Conservation (phyloP, 2,329 filamentous ascomycete species). For the Cercospora canescens region DNA sequence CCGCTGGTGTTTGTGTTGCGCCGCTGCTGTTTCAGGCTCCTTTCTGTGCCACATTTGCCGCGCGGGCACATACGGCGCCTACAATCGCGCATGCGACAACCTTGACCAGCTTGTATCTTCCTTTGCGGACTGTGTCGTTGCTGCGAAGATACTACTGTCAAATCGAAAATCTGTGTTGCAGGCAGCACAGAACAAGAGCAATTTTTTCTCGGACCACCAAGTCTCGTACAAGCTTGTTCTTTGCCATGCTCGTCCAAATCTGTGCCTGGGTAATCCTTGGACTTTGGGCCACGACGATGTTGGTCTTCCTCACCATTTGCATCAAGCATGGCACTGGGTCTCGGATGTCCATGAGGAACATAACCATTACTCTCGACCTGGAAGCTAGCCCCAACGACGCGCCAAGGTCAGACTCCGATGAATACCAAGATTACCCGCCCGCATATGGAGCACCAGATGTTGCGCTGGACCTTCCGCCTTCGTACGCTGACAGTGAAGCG, state of each 20-base stretch:
- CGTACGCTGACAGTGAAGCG: neutral
- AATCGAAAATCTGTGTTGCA: too few species aligned
- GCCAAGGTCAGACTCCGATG: neutral
- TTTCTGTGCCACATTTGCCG: too few species aligned
- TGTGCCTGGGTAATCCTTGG: neutral
- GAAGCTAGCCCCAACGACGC: neutral
- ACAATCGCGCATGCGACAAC: too few species aligned
- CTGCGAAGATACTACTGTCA: too few species aligned
- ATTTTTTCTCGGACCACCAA: neutral
- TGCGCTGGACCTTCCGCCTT: neutral
- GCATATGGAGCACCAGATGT: neutral
- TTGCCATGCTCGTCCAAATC: neutral
- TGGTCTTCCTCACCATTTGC: neutral
- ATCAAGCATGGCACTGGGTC: neutral
- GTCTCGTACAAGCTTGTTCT: neutral
- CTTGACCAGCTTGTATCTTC: too few species aligned
- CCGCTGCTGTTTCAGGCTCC: too few species aligned
- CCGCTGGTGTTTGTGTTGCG: too few species aligned
- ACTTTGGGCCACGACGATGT: neutral
- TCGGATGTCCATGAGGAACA: neutral
- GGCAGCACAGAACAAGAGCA: neutral
- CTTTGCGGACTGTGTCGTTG: too few species aligned
- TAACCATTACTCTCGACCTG: neutral
- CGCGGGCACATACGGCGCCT: too few species aligned
- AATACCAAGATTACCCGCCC: neutral